Evolutionary conservation across 441 rosid genomes (phyloP).

Genomic region (Adansonia grandidieri): DNA sequence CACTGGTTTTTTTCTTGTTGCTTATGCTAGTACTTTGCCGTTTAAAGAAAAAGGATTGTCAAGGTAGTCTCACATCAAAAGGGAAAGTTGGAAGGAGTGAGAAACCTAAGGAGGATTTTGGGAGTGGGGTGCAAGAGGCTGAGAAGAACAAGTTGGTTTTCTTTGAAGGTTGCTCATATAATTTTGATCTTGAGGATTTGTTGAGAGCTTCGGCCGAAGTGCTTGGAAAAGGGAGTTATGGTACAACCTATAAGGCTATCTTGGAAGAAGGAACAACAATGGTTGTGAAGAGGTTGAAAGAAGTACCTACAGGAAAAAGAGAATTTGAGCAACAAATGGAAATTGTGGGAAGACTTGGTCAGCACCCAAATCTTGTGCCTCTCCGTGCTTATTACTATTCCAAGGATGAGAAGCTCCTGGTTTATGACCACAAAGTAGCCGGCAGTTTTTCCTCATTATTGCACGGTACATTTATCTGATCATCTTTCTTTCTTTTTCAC

Average conservation of each 20-base stretch:
- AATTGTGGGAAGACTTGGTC: constrained; percentile 59
- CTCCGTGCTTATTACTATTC: constrained; percentile 78
- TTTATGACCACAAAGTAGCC: constrained; percentile 59
- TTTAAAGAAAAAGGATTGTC: constrained; percentile 47
- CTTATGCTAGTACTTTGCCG: constrained; percentile 56
- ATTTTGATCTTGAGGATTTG: constrained; percentile 73
- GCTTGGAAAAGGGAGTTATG: constrained; percentile 75
- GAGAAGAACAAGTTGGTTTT: constrained; percentile 82
- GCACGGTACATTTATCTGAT: constrained; percentile 51
- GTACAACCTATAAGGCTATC: constrained; percentile 76
- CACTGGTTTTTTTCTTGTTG: constrained; percentile 50
- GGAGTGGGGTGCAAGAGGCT: constrained; percentile 82
- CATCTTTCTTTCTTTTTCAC: not conserved
- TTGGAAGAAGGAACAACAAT: constrained; percentile 75
- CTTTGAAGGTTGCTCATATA: constrained; percentile 71
- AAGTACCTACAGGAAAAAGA: constrained; percentile 61
- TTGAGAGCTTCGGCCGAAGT: constrained; percentile 84
- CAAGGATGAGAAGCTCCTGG: constrained; percentile 75
- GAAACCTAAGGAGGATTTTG: constrained; percentile 70
- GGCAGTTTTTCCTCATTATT: constrained; percentile 65
- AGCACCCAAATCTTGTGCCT: constrained; percentile 62
- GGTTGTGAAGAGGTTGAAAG: constrained; percentile 77
- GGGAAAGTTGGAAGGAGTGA: constrained; percentile 58
- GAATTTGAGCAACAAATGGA: constrained; percentile 85
- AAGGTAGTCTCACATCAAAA: constrained; percentile 42